Conservation (phyloP, 768 basidiomycete species). For the Guyanaporus albipodus region DNA sequence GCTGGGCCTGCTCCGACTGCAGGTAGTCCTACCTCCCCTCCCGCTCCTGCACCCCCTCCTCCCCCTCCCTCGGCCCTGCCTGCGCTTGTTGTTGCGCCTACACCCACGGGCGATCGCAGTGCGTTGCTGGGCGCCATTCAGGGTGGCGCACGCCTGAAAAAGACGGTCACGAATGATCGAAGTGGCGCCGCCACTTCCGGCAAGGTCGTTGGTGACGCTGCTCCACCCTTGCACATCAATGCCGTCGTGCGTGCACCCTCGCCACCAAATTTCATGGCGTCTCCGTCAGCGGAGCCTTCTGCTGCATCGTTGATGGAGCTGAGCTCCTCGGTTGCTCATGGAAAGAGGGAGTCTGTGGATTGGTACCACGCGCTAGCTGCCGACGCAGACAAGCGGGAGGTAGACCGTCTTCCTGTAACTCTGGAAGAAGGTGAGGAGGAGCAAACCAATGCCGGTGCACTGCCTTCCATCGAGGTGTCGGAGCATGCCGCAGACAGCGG, state of each 20-base stretch:
- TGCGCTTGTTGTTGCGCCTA: conserved; percentile 33
- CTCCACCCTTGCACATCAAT: conserved; percentile 67
- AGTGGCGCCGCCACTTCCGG: conserved; percentile 69
- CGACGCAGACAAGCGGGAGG: conserved; percentile 44
- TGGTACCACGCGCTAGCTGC: conserved; percentile 90
- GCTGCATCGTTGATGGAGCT: conserved; percentile 12
- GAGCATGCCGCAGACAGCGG: conserved; percentile 38
- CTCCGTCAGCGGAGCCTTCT: conserved; percentile 20
- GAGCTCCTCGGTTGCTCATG: conserved; percentile 29
- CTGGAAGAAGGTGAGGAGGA: conserved; percentile 62
- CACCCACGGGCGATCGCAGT: conserved; percentile 48
- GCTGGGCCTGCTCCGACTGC: conserved; percentile 36
- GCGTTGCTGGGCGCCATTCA: conserved; percentile 81
- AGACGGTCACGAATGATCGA: conserved; percentile 80
- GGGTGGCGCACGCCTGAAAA: conserved; percentile 63
- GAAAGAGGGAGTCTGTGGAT: conserved; percentile 76
- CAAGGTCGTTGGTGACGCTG: conserved; percentile 69
- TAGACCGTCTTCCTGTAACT: conserved; percentile 46
- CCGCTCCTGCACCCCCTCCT: conserved; percentile 36
- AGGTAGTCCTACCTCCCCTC: conserved; percentile 26
- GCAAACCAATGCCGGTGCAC: conserved; percentile 29
- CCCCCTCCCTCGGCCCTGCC: conserved; percentile 36
- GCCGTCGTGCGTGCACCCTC: conserved; percentile 40
- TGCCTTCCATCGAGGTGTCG: conserved; percentile 56
- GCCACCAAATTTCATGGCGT: conserved; percentile 18